phyloP scores from a whole-genome alignment of 805 yeast species.

The Yarrowia alimentaria region DNA sequence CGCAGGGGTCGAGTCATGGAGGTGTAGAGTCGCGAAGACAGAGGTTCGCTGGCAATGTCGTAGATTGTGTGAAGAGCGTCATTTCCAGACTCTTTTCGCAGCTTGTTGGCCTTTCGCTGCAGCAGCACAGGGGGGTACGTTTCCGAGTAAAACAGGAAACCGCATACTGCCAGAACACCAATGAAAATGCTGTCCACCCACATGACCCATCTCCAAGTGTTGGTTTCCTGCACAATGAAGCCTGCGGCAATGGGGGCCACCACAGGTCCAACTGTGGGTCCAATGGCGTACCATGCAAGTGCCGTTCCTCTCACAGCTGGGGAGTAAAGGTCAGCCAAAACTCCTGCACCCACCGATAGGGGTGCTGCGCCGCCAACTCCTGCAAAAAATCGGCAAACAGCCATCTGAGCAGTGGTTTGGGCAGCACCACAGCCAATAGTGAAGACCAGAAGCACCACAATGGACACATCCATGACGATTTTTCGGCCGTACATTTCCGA shows the following conservation, averaged over 20 bases:
- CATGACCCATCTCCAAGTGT: conserved; percentile 62
- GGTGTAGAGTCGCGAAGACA: conserved; percentile 36
- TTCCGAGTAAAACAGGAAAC: conserved; percentile 51
- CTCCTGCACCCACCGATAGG: conserved; percentile 67
- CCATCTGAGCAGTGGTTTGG: conserved; percentile 53
- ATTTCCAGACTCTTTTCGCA: conserved; percentile 58
- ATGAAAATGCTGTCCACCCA: conserved; percentile 57
- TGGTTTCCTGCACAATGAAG: conserved; percentile 46
- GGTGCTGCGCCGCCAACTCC: conserved; percentile 71
- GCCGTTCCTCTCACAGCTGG: conserved; percentile 54
- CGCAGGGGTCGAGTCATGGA: conserved; percentile 59
- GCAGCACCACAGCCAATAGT: conserved; percentile 61
- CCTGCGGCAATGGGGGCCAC: conserved; percentile 51
- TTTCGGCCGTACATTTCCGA: conserved; percentile 66
- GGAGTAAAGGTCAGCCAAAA: conserved; percentile 58
- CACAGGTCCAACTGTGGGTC: conserved; percentile 61
- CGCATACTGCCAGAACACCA: conserved; percentile 48
- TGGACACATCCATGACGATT: conserved; percentile 52
- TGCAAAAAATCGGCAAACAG: conserved; percentile 59
- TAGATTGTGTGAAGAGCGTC: conserved; percentile 55
- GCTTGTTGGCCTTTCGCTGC: conserved; percentile 46
- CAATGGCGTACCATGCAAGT: conserved; percentile 56
- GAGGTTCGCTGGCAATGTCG: conserved; percentile 42
- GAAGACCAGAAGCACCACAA: conserved; percentile 46
- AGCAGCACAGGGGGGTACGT: conserved; percentile 59